Percentiles rank a stretch among this genome's conserved stretches.
Conservation (phyloP, 164 flowering plant genomes). For the Nymphaea colorata region DNA sequence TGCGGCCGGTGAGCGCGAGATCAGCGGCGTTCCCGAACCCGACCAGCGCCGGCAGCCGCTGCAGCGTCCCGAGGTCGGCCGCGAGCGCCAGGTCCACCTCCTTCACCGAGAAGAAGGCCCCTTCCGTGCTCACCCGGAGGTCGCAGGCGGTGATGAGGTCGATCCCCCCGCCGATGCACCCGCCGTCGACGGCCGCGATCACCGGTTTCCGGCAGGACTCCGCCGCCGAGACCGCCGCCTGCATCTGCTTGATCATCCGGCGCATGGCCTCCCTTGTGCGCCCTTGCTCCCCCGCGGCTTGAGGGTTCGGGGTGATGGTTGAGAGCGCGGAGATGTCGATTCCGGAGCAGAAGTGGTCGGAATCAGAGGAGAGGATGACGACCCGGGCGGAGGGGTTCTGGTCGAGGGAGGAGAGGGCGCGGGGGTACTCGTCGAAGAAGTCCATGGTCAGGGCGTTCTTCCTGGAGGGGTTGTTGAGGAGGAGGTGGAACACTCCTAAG, state of each 20-base stretch:
- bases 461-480: conserved; percentile 45
- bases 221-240: conserved; percentile 56
- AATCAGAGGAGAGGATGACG: conserved; percentile 52
- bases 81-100: conserved; percentile 78
- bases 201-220: conserved; percentile 82
- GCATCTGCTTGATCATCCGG: conserved; percentile 43
- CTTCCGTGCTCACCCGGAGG: conserved; percentile 49
- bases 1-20: conserved; percentile 66
- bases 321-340: conserved; percentile 46
- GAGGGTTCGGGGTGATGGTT: not conserved
- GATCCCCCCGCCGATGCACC: conserved; percentile 78
- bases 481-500: conserved; percentile 29
- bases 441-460: conserved; percentile 62
- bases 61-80: conserved; percentile 84
- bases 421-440: conserved; percentile 72
- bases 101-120: conserved; percentile 67
- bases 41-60: conserved; percentile 77
- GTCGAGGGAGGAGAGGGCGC: conserved; percentile 57
- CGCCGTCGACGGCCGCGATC: conserved; percentile 59
- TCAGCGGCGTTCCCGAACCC: conserved; percentile 76
- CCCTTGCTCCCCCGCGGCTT: conserved; percentile 30
- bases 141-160: conserved; percentile 84
- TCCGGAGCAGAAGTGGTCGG: conserved; percentile 75
- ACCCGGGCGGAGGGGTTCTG: conserved; percentile 45
- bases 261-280: conserved; percentile 47